Conservation (phyloP, 805 yeast genomes). For the Scheffersomyces stipitis region DNA sequence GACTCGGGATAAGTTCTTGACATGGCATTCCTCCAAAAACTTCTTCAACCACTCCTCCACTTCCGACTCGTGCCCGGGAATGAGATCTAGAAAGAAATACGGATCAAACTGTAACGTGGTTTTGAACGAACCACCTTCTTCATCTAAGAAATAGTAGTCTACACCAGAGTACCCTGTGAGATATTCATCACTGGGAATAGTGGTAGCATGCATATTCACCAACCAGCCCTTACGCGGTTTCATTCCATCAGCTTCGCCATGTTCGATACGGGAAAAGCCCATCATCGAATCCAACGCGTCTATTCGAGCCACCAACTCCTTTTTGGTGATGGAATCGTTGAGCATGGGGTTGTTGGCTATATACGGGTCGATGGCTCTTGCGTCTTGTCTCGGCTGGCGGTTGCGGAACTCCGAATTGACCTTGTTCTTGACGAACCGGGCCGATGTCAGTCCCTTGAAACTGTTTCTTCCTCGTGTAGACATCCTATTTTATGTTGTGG, state of each 20-base stretch:
- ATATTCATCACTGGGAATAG: constrained; percentile 57
- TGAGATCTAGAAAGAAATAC: constrained; percentile 71
- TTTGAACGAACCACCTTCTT: constrained; percentile 95
- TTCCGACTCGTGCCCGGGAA: constrained; percentile 63
- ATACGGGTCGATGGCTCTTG: constrained; percentile 18
- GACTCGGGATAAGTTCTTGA: constrained; percentile 57
- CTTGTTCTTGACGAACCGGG: constrained; percentile 50
- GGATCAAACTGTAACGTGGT: constrained; percentile 84
- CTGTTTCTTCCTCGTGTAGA: constrained; percentile 2
- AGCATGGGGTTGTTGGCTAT: constrained; percentile 35
- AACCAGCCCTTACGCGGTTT: constrained; percentile 79
- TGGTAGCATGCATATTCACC: constrained; percentile 88
- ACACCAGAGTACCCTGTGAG: constrained; percentile 76
- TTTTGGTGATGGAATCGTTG: constrained; percentile 39
- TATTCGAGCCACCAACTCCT: constrained; percentile 55
- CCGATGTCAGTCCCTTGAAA: constrained; percentile 51
- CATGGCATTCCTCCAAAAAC: constrained; percentile 54
- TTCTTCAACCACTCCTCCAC: constrained; percentile 83
- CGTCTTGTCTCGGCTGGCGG: constrained; percentile 2
- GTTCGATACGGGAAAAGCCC: constrained; percentile 83
- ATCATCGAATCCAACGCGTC: constrained; percentile 75
- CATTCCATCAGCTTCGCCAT: constrained; percentile 57
- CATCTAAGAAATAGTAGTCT: constrained; percentile 91
- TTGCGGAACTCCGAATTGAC: constrained; percentile 19
- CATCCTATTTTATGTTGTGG: constrained; percentile 1